Base-by-base conservation (phyloP, 495 filamentous ascomycete species). In the Aspergillus avenaceus region DNA sequence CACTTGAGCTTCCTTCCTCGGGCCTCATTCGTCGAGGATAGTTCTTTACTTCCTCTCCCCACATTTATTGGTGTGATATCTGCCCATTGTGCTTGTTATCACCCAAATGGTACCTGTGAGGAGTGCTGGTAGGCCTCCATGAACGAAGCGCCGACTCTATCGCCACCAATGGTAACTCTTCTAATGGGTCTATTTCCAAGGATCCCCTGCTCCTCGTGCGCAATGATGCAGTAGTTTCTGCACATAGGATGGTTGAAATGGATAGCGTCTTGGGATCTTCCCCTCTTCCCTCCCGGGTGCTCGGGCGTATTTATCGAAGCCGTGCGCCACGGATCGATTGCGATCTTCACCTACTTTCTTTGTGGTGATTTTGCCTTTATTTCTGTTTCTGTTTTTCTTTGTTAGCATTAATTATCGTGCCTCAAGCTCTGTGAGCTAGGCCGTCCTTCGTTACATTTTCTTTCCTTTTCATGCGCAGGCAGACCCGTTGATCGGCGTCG, bases 401-500 rank as follows among this genome's bases (percentile, higher is more conserved):
- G 55, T 46, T 54, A 45, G 52, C 53, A 37, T 54, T 12, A 3
- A 55, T 22, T 23, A 51, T 50, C 34, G 50, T 49, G 58, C 59
- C 59, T 64, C 52, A 28, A 40, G 68, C 68, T 71, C 68, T 68
- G 68, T 66, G 62, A 71, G 68, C 68, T 58, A 56, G 56, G 60
- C 59, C 49, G 38, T 62, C 56, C 46, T 58, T 53, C 41, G 34
- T 62, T 62, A 48, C 54, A 37, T 53, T 52, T 38, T 58, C 43
- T 21, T 26, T 23, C 31, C 47, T 54, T 40, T 41, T 45, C 23
- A 49, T 41, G 46, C 41, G 38, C 46, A 41, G 34, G 37, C 27
- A 53, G 44, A 63, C 60, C 68, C 61, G 70, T 73, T 63, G 70
- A 80, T 64, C 77, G 70, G 76, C 66, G 62, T 67, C 50, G 46